Percentiles rank a stretch among this genome's conserved stretches.
Evolutionary conservation across 2,329 filamentous ascomycete genomes (phyloP).

Genomic region (Neoascochyta sp.): DNA sequence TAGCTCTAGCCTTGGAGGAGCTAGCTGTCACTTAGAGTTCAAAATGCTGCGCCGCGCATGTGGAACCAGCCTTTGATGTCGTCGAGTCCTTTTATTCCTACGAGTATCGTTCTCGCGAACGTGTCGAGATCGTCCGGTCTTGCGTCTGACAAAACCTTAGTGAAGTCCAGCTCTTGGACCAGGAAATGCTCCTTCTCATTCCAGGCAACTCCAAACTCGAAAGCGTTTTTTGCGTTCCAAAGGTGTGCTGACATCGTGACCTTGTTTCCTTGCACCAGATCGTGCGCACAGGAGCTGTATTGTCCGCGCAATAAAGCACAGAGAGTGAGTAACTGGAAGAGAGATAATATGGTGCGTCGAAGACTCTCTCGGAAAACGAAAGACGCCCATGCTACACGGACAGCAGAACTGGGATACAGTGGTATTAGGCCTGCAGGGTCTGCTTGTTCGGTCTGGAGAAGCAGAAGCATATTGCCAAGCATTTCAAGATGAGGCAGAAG

Average conservation of each 20-base stretch:
- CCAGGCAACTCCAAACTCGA: slow-evolving; percentile 33
- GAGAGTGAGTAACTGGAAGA: slow-evolving; percentile 45
- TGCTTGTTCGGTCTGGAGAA: slow-evolving; percentile 8
- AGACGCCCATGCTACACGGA: slow-evolving; percentile 46
- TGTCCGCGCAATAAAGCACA: slow-evolving; percentile 18
- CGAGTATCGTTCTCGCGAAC: slow-evolving; percentile 29
- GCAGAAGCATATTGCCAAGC: slow-evolving; percentile 5
- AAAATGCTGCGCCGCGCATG: slow-evolving; percentile 15
- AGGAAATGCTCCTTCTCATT: slow-evolving; percentile 28
- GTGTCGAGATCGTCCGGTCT: slow-evolving; percentile 27
- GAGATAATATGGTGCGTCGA: slow-evolving; percentile 50
- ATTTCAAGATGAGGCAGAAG: slow-evolving; percentile 18
- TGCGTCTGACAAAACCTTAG: slow-evolving; percentile 17
- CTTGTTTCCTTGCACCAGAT: slow-evolving; percentile 7
- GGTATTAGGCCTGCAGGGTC: slow-evolving; percentile 27
- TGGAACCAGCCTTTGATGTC: slow-evolving; percentile 31
- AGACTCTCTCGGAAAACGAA: slow-evolving; percentile 55
- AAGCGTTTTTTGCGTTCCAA: slow-evolving; percentile 27
- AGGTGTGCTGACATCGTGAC: slow-evolving; percentile 28
- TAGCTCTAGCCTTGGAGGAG: too few species aligned
- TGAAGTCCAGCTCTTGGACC: slow-evolving; percentile 28
- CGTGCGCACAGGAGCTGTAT: slow-evolving; percentile 10
- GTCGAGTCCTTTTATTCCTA: slow-evolving; percentile 25
- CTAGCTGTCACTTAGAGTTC: too few species aligned
- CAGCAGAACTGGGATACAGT: slow-evolving; percentile 39